A percentile compares a stretch with the other conserved stretches of the same genome.
phyloP scores from a whole-genome alignment of 179 eudicot species.

The Spinacia oleracea region DNA sequence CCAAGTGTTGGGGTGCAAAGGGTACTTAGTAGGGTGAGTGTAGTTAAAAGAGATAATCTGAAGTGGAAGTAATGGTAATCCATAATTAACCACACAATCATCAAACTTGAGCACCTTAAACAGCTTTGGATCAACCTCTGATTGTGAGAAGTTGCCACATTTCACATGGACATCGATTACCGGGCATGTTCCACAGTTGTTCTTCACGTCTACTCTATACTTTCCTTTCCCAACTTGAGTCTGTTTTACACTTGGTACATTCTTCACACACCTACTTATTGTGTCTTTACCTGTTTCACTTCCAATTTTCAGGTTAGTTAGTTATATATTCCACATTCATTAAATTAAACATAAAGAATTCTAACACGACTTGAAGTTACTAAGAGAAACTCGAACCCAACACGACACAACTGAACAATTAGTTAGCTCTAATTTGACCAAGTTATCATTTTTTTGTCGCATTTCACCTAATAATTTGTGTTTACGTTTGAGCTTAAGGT shows the following conservation, averaged over 20 bases:
- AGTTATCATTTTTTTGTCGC: no score
- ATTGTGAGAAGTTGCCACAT: slow-evolving; percentile 27
- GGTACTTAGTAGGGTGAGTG: slow-evolving; percentile 5
- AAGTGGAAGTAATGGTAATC: slow-evolving; percentile 26
- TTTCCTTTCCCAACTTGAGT: slow-evolving; percentile 18
- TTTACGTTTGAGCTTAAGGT: no score
- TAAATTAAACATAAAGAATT: no score
- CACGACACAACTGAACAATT: no score
- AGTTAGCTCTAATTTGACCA: no score
- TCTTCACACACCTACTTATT: slow-evolving; percentile 16
- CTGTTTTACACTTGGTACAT: slow-evolving; percentile 27
- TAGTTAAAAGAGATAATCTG: slow-evolving; percentile 28
- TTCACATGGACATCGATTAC: slow-evolving; percentile 30
- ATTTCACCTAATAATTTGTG: no score
- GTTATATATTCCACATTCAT: no score
- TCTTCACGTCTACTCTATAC: slow-evolving; percentile 25
- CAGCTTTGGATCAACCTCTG: slow-evolving; percentile 20
- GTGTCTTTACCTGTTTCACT: slow-evolving; percentile 8
- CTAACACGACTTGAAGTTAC: no score
- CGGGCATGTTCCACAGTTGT: slow-evolving; percentile 31
- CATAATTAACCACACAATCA: slow-evolving; percentile 28
- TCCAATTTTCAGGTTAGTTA: no score
- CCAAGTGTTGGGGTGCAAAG: slow-evolving; percentile 26
- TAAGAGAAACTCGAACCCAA: no score
- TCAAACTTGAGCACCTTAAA: slow-evolving; percentile 28